Evolutionary conservation across 176 grass and related monocot genomes (phyloP), one percentile per base, ranked within the genome.

Genomic region (Avena eriantha): DNA sequence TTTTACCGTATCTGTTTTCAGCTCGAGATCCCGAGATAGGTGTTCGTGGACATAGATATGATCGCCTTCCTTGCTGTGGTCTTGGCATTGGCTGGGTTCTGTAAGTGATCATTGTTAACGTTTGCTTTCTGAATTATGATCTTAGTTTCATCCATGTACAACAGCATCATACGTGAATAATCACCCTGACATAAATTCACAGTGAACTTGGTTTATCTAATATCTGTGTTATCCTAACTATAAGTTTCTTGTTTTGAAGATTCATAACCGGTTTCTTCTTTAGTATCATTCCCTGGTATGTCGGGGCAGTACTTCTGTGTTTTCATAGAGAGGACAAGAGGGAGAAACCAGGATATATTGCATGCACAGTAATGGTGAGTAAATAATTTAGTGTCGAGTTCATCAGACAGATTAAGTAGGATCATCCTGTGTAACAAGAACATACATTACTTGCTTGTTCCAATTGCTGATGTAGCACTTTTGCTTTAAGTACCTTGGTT

Each of bases 241-340:
- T 24, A 82, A 23, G 15, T 23, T 45, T 29, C 41, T 61, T 86
- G 3, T 45, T 49, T 75, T 53, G 46, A 85, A 98, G 93, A 82
- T 98, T 98, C 88, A 91, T 98, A 88, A 10, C 91, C 12, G 96
- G 96, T 51, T 98, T 98, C 86, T 94, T 98, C 67, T 69, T 96
- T 49, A 88, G 18, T 56, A 18, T 90, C 23, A 91, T 98, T 85
- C 96, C 96, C 39, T 96, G 96, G 93, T 98, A 94, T 84, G 82
- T 88, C 13, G 96, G 96, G 86, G 96, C 88, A 73, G 79, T 98
- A 79, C 53, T 98, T 41, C 68, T 96, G 55, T 90, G 92, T 13
- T 91, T 78, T 76, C 91, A 85, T 11, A 94, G 80, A 87, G 19
- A 18, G 54, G 82, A 94, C 48, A 85, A 90, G 68, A 94, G 93